Base-by-base conservation (phyloP, 1,284 basidiomycete species). In the Flammula alnicola region DNA sequence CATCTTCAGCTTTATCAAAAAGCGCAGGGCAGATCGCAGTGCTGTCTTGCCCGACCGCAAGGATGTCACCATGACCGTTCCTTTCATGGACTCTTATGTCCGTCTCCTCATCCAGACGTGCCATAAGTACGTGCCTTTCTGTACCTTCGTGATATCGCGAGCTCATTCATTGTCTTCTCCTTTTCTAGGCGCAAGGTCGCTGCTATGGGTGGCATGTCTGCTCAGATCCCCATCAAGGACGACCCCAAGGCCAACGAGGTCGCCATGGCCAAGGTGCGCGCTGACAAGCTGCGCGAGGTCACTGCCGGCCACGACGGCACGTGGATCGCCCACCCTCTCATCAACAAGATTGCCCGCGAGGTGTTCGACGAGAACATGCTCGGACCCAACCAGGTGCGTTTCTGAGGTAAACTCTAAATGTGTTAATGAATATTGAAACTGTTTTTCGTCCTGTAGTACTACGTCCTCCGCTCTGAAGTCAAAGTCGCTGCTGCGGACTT, bases 161-260 rank as follows among this genome's bases (percentile, higher is more conserved):
- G 2, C 17, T 29, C n/a, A 46, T 49, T 44, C 33, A 47, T 49
- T 27, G 51, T 47, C 49, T 44, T 38, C 54, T 25, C 29, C 36
- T 26, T 37, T 46, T 49, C 12, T 56, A 93, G 91, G 70, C 95
- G 96, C 63, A 93, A 95, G 65, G 97, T 98, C 20, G 96, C 97
- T 14, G 97, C 96, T 10, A 98, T 99, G 88, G 97, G 97, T 61
- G 97, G 97, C 62, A 99, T 95, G 93, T 94, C 93, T 38, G 97
- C 97, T 19, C 95, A 98, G 68, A 99, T 99, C 66, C 97, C 97
- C 32, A 98, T 99, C 82, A 99, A 96, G 80, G 88, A 94, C 67
- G 93, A 99, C 69, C 78, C 85, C 25, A 83, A 87, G 62, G 95
- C 94, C 53, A 99, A 99, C 75, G 91, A 96, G 42, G 72, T 83